phyloP scores from a whole-genome alignment of 805 yeast species.

The Monosporozyma unispora region DNA sequence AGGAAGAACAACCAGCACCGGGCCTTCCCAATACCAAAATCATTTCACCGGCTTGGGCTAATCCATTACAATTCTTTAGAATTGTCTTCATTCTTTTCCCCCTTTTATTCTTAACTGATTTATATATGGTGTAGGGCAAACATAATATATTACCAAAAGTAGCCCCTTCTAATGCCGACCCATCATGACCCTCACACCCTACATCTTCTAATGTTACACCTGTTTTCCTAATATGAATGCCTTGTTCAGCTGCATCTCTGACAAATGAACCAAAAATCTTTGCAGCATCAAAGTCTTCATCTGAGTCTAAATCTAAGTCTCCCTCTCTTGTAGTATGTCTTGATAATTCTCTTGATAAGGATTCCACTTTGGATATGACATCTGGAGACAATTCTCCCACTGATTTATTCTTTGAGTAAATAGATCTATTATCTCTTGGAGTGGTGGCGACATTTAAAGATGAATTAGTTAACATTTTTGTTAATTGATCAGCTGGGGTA shows the following conservation, averaged over 20 bases:
- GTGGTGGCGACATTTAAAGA: not conserved
- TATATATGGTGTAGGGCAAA: conserved; percentile 25
- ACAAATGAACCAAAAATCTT: conserved; percentile 32
- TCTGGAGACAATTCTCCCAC: conserved; percentile 9
- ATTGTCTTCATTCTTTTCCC: conserved; percentile 32
- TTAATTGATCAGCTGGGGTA: conserved; percentile 9
- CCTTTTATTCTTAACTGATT: conserved; percentile 21
- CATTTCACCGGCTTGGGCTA: conserved; percentile 58
- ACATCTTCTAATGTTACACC: conserved; percentile 37
- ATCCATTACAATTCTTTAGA: conserved; percentile 34
- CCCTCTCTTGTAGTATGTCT: conserved; percentile 17
- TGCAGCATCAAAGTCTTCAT: conserved; percentile 18
- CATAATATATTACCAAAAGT: conserved; percentile 34
- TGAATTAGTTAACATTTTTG: conserved; percentile 8
- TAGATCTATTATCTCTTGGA: not conserved
- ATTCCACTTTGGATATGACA: conserved; percentile 15
- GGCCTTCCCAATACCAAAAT: conserved; percentile 63
- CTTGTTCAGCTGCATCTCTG: conserved; percentile 37
- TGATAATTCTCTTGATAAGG: conserved; percentile 21
- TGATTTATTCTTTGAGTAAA: not conserved
- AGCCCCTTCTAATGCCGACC: conserved; percentile 32
- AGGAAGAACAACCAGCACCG: conserved; percentile 73
- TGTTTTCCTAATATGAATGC: conserved; percentile 36
- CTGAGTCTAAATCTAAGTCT: conserved; percentile 5
- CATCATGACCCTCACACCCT: conserved; percentile 33